Evolutionary conservation across 2,329 filamentous ascomycete genomes (phyloP).

Genomic region (Exophiala calicioides): DNA sequence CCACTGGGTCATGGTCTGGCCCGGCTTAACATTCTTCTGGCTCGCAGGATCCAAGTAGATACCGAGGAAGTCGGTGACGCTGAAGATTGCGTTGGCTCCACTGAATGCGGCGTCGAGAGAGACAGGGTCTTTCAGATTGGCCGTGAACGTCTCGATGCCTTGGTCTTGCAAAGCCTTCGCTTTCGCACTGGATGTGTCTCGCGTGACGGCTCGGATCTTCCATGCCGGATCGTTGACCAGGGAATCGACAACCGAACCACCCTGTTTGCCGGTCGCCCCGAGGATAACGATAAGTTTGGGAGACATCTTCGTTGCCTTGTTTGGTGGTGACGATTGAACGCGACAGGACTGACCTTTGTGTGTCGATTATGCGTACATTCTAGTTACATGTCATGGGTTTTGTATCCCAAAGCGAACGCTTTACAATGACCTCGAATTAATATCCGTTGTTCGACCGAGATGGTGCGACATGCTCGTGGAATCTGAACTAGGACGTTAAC

Average conservation of each 20-base stretch:
- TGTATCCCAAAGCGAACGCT: too few species aligned
- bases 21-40: conserved; percentile 27
- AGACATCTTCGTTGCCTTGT: too few species aligned
- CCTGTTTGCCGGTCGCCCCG: conserved; percentile 56
- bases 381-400: too few species aligned
- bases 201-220: conserved; percentile 38
- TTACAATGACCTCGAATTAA: too few species aligned
- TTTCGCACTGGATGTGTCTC: conserved; percentile 31
- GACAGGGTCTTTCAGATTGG: conserved; percentile 34
- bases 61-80: conserved; percentile 59
- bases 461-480: too few species aligned
- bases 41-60: conserved; percentile 49
- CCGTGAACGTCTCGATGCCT: conserved; percentile 37
- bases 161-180: conserved; percentile 29
- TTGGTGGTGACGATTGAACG: too few species aligned
- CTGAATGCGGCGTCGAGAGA: conserved; percentile 37
- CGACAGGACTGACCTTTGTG: too few species aligned
- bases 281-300: conserved; percentile 47
- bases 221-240: conserved; percentile 35
- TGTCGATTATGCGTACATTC: too few species aligned
- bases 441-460: too few species aligned
- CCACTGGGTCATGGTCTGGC: conserved; percentile 37
- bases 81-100: conserved; percentile 55
- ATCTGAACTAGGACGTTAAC: too few species aligned
- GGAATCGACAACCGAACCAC: conserved; percentile 35